A percentile compares a stretch with the other conserved stretches of the same genome.
Evolutionary conservation across 257 asterid species (phyloP).

Genomic region (Solanum tarapatanum): DNA sequence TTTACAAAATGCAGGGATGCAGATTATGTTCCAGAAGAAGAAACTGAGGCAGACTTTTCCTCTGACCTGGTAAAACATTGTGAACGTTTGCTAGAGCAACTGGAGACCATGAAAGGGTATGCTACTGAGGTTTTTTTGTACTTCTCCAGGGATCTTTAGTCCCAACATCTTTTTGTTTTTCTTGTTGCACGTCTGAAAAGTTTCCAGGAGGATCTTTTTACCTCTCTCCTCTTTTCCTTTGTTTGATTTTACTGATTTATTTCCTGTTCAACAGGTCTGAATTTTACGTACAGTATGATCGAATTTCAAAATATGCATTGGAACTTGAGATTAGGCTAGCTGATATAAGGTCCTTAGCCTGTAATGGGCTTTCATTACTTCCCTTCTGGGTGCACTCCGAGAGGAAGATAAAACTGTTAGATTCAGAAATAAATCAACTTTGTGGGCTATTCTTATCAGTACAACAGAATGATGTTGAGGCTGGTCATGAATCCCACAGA

Average conservation of each 20-base stretch:
- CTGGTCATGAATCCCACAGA: constrained; percentile 11
- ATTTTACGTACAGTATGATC: constrained; percentile 23
- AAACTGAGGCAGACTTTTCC: constrained; percentile 24
- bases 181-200: background rate
- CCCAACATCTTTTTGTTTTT: background rate
- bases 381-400: constrained; percentile 82
- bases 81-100: constrained; percentile 48
- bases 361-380: constrained; percentile 47
- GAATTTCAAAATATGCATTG: constrained; percentile 26
- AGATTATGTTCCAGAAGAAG: constrained; percentile 14
- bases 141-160: background rate
- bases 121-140: background rate
- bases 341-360: constrained; percentile 68
- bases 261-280: constrained; percentile 29
- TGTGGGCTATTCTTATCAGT: constrained; percentile 16
- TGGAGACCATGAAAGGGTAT: constrained; percentile 54
- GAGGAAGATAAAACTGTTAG: constrained; percentile 46
- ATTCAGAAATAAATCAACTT: constrained; percentile 31
- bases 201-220: background rate
- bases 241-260: constrained; percentile 9
- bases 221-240: background rate
- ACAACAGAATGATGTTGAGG: constrained; percentile 20
- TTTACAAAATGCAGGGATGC: background rate
- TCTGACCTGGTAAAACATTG: constrained; percentile 38
- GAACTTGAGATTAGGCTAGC: constrained; percentile 70